Evolutionary conservation across 75 land plant species (phyloP).

Genomic region (Sequoia sempervirens): DNA sequence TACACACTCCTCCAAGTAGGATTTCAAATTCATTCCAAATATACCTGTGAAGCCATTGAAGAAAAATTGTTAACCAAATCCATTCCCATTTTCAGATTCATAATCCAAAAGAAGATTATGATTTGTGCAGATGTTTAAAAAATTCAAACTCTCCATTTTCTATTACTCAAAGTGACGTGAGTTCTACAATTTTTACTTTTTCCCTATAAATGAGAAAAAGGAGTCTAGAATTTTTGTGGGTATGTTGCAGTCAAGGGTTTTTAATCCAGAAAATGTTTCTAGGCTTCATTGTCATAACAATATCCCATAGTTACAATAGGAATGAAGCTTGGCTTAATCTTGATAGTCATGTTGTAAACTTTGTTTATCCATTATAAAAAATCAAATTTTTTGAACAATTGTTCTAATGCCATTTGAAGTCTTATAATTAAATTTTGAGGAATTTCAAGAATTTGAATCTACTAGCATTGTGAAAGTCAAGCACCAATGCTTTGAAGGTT

Average conservation of each 20-base stretch:
- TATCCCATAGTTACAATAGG: too few species aligned
- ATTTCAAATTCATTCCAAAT: conserved; percentile 97
- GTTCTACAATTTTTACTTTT: background rate
- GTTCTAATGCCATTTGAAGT: too few species aligned
- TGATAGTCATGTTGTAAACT: too few species aligned
- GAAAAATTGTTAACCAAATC: background rate
- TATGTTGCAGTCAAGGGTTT: background rate
- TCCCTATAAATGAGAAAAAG: background rate
- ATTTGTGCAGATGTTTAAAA: background rate
- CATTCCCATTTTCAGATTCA: background rate
- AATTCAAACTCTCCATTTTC: background rate
- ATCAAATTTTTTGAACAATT: too few species aligned
- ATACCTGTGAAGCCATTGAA: conserved; percentile 55
- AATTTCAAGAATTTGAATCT: too few species aligned
- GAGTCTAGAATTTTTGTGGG: background rate
- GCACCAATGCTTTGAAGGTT: too few species aligned
- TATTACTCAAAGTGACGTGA: background rate
- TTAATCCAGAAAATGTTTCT: too few species aligned
- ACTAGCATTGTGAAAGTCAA: too few species aligned
- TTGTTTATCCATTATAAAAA: too few species aligned
- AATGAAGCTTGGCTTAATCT: too few species aligned
- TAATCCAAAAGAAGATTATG: background rate
- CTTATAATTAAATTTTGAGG: too few species aligned
- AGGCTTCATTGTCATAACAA: too few species aligned
- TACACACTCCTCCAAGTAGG: conserved; percentile 91